Base-by-base conservation (phyloP, 345 rosid genomes). In the Arabis alpina region DNA sequence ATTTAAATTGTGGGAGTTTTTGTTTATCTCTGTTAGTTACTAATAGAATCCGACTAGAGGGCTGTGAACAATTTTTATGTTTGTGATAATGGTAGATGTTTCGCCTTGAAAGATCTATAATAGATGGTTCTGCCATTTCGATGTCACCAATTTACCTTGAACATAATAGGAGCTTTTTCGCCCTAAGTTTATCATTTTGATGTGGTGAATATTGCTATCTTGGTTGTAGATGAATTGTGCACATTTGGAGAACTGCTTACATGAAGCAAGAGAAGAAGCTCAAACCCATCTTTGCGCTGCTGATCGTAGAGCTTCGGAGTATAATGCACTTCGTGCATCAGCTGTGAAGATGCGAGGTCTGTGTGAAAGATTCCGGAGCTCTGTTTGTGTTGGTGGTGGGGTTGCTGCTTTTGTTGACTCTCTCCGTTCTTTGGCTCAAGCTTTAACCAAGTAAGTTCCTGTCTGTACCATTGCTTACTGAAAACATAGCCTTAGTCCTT, bases 211-310 rank as follows among this genome's bases (percentile, higher is more conserved):
- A 15, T 55, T 39, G 12, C 58, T 61, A 10, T 75, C 37, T 69
- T 69, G 79, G 41, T 14, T 76, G 80, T 85, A 95, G 98, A 90
- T 95, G 97, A 95, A 95, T 64, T 88, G 98, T 76, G 99, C 91
- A 44, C 98, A 88, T 86, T 80, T 95, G 78, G 99, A 95, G 82
- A 95, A 88, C 75, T 88, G 94, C 78, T 84, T 95, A 82, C 98
- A 95, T 79, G 98, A 95, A 78, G 98, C 97, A 73, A 90, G 99
- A 79, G 89, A 95, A 78, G 99, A 92, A 82, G 98, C 96, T 37
- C 98, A 95, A 71, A 92, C 97, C 62, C 88, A 90, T 82, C 96
- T 91, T 7, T 95, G 96, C 76, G 94, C 94, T 9, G 97, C 98
- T 74, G 96, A 90, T 54, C 64, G 91, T 66, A 88, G 94, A 72